A percentile compares a stretch with the other conserved stretches of the same genome.
These are phyloP conservation scores for Chamaenerion angustifolium DNA, from an alignment of 345 rosid species.

Conservation along the genomic window DNA sequence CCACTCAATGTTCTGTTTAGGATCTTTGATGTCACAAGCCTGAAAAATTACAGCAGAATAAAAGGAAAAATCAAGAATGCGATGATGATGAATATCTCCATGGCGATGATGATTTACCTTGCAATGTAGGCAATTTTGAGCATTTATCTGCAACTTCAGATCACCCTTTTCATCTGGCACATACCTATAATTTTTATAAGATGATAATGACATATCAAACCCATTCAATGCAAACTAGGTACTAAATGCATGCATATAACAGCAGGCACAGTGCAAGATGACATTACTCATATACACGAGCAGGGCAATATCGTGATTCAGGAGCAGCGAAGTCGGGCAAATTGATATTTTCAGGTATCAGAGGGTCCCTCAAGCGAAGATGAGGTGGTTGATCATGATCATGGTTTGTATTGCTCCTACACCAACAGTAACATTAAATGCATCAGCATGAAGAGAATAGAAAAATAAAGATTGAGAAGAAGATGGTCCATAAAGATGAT, in stretches of 20 bases:
- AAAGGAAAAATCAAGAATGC: not conserved
- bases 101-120: constrained; percentile 31
- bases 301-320: constrained; percentile 89
- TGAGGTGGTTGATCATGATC: constrained; percentile 91
- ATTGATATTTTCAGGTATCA: constrained; percentile 57
- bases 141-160: constrained; percentile 76
- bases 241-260: not conserved
- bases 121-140: constrained; percentile 92
- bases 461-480: not conserved
- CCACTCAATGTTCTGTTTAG: constrained; percentile 90
- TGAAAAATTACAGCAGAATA: constrained; percentile 8
- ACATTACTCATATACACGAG: constrained; percentile 85
- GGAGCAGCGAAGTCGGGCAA: constrained; percentile 75
- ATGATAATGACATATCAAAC: constrained; percentile 5
- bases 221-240: not conserved
- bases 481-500: not conserved
- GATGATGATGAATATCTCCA: not conserved
- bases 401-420: constrained; percentile 95
- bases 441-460: not conserved
- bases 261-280: not conserved
- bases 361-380: constrained; percentile 57
- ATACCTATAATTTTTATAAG: constrained; percentile 31
- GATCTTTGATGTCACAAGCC: constrained; percentile 93
- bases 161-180: constrained; percentile 52
- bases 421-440: constrained; percentile 8